A percentile compares a stretch with the other conserved stretches of the same genome.
Evolutionary conservation across 768 basidiomycete species (phyloP).

Genomic region (Lentinula guzmanii): DNA sequence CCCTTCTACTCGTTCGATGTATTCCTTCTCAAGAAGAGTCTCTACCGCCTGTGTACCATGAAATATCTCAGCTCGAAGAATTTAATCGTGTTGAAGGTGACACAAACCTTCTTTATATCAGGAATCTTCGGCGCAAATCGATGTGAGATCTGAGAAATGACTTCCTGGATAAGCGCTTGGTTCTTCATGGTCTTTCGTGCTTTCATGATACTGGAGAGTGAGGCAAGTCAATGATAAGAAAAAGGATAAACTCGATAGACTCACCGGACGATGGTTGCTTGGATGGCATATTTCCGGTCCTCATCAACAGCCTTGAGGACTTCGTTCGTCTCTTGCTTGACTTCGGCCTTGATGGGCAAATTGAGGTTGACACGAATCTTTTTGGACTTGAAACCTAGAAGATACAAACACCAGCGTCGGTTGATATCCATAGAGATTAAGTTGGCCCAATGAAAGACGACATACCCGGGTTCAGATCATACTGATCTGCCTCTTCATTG

Average conservation of each 20-base stretch:
- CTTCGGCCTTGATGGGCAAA: slow-evolving; percentile 89
- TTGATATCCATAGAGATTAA: too few species aligned
- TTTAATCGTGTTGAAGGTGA: background rate
- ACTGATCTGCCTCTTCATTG: slow-evolving; percentile 84
- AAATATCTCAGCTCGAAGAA: slow-evolving; percentile 8
- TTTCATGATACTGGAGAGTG: slow-evolving; percentile 75
- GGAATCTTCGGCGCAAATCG: slow-evolving; percentile 91
- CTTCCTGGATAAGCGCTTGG: slow-evolving; percentile 83
- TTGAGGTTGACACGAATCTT: slow-evolving; percentile 92
- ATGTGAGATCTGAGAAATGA: slow-evolving; percentile 82
- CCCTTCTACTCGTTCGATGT: slow-evolving; percentile 90
- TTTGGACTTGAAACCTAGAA: slow-evolving; percentile 81
- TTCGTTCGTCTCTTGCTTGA: slow-evolving; percentile 84
- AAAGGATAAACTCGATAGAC: slow-evolving; percentile 9
- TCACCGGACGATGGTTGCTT: slow-evolving; percentile 86
- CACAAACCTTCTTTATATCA: slow-evolving; percentile 90
- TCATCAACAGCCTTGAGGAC: slow-evolving; percentile 94
- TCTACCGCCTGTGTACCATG: slow-evolving; percentile 69
- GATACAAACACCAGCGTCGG: background rate
- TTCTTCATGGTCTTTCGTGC: slow-evolving; percentile 95
- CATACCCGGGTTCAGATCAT: slow-evolving; percentile 79
- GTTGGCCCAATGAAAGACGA: too few species aligned
- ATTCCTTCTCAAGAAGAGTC: slow-evolving; percentile 91
- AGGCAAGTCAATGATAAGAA: background rate
- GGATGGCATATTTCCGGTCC: slow-evolving; percentile 94